Conservation (phyloP, 345 rosid genomes). For the Lumnitzera littorea region DNA sequence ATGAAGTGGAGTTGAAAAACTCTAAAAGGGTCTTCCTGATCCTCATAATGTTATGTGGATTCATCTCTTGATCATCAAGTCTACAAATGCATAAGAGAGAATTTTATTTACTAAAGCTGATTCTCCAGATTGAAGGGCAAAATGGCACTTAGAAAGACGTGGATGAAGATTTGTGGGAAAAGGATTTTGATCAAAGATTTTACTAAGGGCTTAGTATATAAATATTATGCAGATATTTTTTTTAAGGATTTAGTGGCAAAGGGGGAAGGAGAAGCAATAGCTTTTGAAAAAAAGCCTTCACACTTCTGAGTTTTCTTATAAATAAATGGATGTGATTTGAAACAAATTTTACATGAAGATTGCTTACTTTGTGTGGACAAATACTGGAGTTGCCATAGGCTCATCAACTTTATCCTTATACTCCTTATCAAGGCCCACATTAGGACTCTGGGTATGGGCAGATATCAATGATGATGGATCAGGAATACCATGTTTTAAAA, state of each 20-base stretch:
- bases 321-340: not conserved
- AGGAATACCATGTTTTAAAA: constrained; percentile 75
- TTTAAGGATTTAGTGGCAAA: too few relatives aligned
- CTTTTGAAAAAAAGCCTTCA: too few relatives aligned
- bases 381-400: constrained; percentile 64
- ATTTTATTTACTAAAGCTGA: not conserved
- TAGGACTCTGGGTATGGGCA: constrained; percentile 37
- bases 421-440: constrained; percentile 41
- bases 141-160: too few relatives aligned
- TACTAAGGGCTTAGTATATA: too few relatives aligned
- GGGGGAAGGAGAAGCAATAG: too few relatives aligned
- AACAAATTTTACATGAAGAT: constrained; percentile 9
- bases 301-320: not conserved
- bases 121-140: not conserved
- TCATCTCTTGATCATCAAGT: constrained; percentile 48
- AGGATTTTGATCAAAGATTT: too few relatives aligned
- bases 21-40: constrained; percentile 38
- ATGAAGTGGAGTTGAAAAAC: constrained; percentile 49
- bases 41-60: constrained; percentile 24
- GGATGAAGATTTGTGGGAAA: too few relatives aligned
- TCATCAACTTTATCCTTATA: constrained; percentile 46
- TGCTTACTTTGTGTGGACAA: constrained; percentile 76
- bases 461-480: constrained; percentile 60
- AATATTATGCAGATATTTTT: too few relatives aligned
- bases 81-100: constrained; percentile 19